These are phyloP conservation scores for Fomitiporia mediterranea DNA, from an alignment of 1,284 basidiomycete species.

Conservation along the genomic window DNA sequence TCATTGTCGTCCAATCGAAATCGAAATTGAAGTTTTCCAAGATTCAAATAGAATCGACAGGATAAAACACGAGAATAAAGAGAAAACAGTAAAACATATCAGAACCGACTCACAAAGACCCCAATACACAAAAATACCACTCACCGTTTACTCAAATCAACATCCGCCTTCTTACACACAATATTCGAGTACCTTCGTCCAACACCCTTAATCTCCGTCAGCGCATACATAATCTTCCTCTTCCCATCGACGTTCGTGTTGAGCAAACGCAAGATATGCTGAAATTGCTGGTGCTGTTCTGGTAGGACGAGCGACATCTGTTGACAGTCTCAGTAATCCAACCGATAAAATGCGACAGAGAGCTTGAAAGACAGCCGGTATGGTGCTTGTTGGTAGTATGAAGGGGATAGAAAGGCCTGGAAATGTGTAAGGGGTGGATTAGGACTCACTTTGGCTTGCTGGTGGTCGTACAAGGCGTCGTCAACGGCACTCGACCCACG, in stretches of 20 bases:
- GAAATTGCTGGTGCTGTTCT: slow-evolving; percentile 90
- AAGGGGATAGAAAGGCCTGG: background rate
- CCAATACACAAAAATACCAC: slow-evolving; percentile 29
- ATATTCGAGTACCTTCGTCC: slow-evolving; percentile 98
- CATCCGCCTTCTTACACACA: slow-evolving; percentile 99
- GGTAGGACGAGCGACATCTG: slow-evolving; percentile 91
- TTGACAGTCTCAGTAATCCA: slow-evolving; percentile 2
- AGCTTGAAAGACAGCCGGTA: background rate
- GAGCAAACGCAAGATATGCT: slow-evolving; percentile 97
- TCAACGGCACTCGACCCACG: background rate
- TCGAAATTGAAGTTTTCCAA: no score
- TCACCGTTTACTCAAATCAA: slow-evolving; percentile 97
- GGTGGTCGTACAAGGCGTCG: background rate
- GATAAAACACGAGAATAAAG: background rate
- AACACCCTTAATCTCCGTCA: slow-evolving; percentile 99
- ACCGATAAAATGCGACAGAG: background rate
- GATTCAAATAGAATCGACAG: no score
- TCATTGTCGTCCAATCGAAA: no score
- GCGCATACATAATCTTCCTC: slow-evolving; percentile 96
- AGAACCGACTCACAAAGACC: background rate
- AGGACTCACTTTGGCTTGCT: slow-evolving; percentile 6
- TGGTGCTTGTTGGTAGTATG: background rate
- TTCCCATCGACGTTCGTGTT: slow-evolving; percentile 99
- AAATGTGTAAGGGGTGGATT: background rate
- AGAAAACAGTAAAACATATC: background rate